Percentiles rank a stretch among this genome's conserved stretches.
Conservation (phyloP, 2,329 filamentous ascomycete species). For the Cladosporium colombiae region DNA sequence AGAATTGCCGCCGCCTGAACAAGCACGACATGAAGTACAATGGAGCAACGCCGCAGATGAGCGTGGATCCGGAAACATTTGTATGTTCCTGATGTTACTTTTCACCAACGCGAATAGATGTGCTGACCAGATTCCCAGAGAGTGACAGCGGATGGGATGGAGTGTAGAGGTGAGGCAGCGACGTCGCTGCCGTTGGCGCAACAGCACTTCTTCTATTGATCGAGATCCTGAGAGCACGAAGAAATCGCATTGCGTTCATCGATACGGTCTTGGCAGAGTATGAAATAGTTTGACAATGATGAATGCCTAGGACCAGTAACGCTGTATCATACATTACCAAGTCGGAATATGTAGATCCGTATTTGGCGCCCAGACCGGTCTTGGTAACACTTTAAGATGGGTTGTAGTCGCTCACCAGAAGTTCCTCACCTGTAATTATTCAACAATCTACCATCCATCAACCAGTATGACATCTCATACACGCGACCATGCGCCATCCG, state of each 20-base stretch:
- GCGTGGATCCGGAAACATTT: slow-evolving; percentile 85
- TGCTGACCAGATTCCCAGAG: slow-evolving; percentile 37
- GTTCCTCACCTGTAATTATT: too few species aligned
- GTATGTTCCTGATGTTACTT: slow-evolving; percentile 37
- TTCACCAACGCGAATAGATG: not conserved
- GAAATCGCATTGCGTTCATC: not conserved
- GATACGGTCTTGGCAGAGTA: not conserved
- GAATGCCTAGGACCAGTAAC: not conserved
- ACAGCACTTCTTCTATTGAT: slow-evolving; percentile 70
- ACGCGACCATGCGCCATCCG: not conserved
- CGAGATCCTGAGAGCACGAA: not conserved
- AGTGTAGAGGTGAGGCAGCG: slow-evolving; percentile 73
- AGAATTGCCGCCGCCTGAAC: slow-evolving; percentile 69
- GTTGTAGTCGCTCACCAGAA: too few species aligned
- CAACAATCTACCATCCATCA: too few species aligned
- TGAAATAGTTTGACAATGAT: too few species aligned
- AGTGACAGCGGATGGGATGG: slow-evolving; percentile 76
- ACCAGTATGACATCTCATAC: not conserved
- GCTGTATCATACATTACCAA: not conserved
- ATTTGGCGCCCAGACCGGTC: not conserved
- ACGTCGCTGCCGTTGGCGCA: slow-evolving; percentile 72
- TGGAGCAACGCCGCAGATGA: slow-evolving; percentile 77
- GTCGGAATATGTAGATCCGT: not conserved
- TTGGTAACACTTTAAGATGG: not conserved
- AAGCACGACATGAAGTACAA: slow-evolving; percentile 93